Evolutionary conservation across 106 monocot species (phyloP), one percentile per base, ranked within the genome.

Genomic region (Narthecium ossifragum): DNA sequence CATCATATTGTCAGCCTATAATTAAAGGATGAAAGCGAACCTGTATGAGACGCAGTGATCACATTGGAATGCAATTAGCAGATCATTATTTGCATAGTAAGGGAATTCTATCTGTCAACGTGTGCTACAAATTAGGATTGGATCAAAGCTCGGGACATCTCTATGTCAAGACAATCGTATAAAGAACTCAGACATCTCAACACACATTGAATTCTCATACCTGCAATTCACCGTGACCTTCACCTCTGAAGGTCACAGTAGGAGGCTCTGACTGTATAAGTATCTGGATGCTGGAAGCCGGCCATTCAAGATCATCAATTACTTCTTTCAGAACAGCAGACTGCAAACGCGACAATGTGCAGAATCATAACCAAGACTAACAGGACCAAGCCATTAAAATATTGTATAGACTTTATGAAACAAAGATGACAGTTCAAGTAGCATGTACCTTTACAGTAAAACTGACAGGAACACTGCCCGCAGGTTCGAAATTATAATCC

Each of bases 221-320:
- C 90, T 96, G 87, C 67, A 98, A 67, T 63, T 98, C 91, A 33
- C 98, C 98, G 60, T 98, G 98, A 26, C 98, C 98, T 77, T 98
- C 98, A 46, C 84, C 84, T 74, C 60, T 73, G 52, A 98, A 71
- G 45, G 53, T 81, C 9, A 98, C 98, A n/a, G 76, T 64, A 34
- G 87, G 87, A 30, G 98, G 91, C 23, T 98, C 80, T 9, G 84
- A 81, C 37, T 84, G 73, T 43, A 98, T 63, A 30, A 71, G 65
- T 62, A 98, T 87, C 72, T 87, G 86, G 59, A 98, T 81, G 62
- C 81, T 79, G 12, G 87, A 83, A 46, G 87, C 84, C 34, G 98
- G 90, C 98, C 98, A 98, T 51, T 98, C 98, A 31, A 98, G 84
- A 77, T 98, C 98, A 65, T 98, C 98, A 20, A 98, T 82, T 49